A percentile compares a stretch with the other conserved stretches of the same genome.
These are phyloP conservation scores for Lentinula sp. DNA, from an alignment of 768 basidiomycete species.

Conservation along the genomic window DNA sequence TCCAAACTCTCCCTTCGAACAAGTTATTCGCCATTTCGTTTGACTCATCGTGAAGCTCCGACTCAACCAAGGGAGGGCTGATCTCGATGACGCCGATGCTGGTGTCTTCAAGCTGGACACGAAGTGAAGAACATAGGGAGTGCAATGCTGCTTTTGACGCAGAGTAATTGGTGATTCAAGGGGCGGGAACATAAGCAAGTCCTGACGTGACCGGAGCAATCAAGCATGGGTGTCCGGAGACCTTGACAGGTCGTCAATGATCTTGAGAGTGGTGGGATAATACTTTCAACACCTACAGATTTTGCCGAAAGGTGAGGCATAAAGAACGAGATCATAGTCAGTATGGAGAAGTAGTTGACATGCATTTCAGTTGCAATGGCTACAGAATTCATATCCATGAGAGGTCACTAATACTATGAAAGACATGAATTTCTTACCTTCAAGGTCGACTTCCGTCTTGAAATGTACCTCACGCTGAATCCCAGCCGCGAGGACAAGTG, in stretches of 20 bases:
- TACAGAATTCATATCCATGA: constrained; percentile 12
- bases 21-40: too few relatives aligned
- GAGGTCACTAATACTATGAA: too few relatives aligned
- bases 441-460: constrained; percentile 33
- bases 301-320: constrained; percentile 50
- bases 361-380: constrained; percentile 41
- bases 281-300: constrained; percentile 28
- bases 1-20: too few relatives aligned
- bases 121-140: constrained; percentile 42
- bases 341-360: constrained; percentile 47
- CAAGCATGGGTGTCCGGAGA: constrained; percentile 38
- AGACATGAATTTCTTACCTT: constrained; percentile 21
- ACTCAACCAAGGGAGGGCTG: constrained; percentile 60
- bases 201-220: constrained; percentile 48
- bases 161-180: constrained; percentile 41
- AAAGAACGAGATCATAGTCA: constrained; percentile 42
- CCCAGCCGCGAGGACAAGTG: constrained; percentile 47
- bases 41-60: constrained; percentile 48
- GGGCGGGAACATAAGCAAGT: constrained; percentile 39
- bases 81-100: constrained; percentile 52
- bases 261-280: background rate
- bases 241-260: constrained; percentile 19
- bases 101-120: constrained; percentile 38
- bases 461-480: constrained; percentile 47
- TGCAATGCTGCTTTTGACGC: constrained; percentile 56